A percentile compares a stretch with the other conserved stretches of the same genome.
Conservation (phyloP, 2,329 filamentous ascomycete species). For the Aureobasidium melanogenum region DNA sequence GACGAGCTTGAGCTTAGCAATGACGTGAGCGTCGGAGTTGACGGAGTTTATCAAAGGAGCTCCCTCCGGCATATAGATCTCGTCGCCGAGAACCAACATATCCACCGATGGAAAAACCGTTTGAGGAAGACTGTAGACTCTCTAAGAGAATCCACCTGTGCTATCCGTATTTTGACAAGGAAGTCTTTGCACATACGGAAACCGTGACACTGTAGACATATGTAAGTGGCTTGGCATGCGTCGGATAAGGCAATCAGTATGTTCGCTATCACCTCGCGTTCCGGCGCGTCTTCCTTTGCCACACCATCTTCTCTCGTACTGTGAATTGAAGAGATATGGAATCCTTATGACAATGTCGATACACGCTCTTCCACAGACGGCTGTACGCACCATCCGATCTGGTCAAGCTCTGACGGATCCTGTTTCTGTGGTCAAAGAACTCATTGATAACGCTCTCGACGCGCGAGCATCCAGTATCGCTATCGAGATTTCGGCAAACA, state of each 20-base stretch:
- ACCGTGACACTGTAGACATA: neutral
- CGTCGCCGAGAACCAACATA: neutral
- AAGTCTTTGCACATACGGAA: neutral
- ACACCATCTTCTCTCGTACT: neutral
- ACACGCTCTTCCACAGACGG: conserved; percentile 32
- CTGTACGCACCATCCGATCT: conserved; percentile 50
- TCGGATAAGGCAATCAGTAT: neutral
- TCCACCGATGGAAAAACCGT: too few species aligned
- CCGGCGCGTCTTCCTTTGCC: neutral
- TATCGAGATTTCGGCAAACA: conserved; percentile 55
- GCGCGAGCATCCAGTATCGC: conserved; percentile 59
- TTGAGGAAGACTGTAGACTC: too few species aligned
- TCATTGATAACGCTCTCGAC: conserved; percentile 70
- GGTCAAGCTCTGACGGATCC: conserved; percentile 53
- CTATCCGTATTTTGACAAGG: neutral
- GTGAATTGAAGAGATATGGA: neutral
- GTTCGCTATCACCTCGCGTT: neutral
- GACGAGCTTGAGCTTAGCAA: neutral
- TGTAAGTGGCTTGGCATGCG: neutral
- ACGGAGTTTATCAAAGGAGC: neutral
- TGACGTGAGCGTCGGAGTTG: conserved; percentile 5
- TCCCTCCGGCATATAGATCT: neutral
- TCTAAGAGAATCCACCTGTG: neutral
- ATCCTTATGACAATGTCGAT: conserved; percentile 27
- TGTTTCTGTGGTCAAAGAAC: conserved; percentile 60